Evolutionary conservation across 352 stramenopile species (phyloP), one percentile per base, ranked within the genome.

Genomic region (Phytopythium litorale): DNA sequence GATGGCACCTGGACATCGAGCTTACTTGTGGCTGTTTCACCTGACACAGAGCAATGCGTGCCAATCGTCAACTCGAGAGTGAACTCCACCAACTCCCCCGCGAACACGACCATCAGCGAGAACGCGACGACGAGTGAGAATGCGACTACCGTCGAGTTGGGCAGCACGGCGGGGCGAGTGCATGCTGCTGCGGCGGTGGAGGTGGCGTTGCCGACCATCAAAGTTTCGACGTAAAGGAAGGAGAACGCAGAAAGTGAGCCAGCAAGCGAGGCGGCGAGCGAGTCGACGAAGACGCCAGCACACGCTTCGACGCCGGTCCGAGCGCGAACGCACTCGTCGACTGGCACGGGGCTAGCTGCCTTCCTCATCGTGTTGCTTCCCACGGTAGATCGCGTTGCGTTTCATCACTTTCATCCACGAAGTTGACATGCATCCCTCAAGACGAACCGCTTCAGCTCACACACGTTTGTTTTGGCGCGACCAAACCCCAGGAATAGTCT

Each of bases 1-100:
- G 21, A 53, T 53, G 46, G 11, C 46, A 35, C 23, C 13, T 21
- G 46, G 8, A 51, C 12, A 2, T 42, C 32, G 51, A 4, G 32
- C 38, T n/a, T 6, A n/a, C 19, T 45, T 30, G 43, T 4, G 5
- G 33, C 7, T 45, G 42, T 13, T 13, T 48, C 42, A 13, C 38
- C 4, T 54, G 15, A 19, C 51, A 56, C 33, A 74, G 67, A 68
- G 46, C 64, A 70, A 46, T 53, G 62, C 51, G 69, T 70, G 13
- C 60, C 60, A 35, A 65, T 68, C 43, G 19, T 58, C n/a, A 12
- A 58, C 32, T 58, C 23, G 30, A 33, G 30, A 19, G 19, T 16
- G 15, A 58, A 4, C 2, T 15, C 1, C 21, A 35, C 46, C 11
- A 19, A 35, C 13, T 35, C 46, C 13, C n/a, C 23, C 23, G 45